Conservation (phyloP, 345 rosid species). For the Psidium guajava region DNA sequence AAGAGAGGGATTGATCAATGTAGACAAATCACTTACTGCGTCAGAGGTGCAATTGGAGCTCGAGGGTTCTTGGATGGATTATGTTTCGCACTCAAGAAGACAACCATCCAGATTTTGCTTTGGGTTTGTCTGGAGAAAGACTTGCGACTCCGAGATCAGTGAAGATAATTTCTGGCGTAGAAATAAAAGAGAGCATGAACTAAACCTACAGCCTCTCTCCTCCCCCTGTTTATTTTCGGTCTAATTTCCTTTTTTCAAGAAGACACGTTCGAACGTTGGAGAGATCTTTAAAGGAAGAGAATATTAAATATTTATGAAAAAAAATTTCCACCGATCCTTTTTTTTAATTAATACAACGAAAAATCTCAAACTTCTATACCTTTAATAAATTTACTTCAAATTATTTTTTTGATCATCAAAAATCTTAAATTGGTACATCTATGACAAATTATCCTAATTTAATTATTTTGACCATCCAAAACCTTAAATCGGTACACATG, state of each 20-base stretch:
- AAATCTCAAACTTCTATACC: not conserved
- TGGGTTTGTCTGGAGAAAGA: not conserved
- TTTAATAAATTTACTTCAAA: too few species aligned
- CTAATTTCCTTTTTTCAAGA: not conserved
- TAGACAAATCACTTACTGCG: not conserved
- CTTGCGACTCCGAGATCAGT: not conserved
- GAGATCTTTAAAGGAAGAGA: not conserved
- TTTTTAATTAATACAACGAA: too few species aligned
- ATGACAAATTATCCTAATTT: too few species aligned
- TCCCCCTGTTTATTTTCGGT: not conserved
- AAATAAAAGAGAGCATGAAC: not conserved
- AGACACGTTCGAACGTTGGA: not conserved
- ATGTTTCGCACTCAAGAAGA: not conserved
- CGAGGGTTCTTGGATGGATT: not conserved
- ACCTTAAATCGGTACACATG: too few species aligned
- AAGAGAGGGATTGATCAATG: not conserved
- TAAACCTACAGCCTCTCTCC: not conserved
- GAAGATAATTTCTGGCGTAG: not conserved
- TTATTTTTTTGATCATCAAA: too few species aligned
- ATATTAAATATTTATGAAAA: not conserved
- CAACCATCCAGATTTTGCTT: not conserved
- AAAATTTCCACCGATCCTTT: not conserved
- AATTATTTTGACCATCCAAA: too few species aligned
- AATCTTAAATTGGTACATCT: too few species aligned
- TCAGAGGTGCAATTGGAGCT: not conserved